Evolutionary conservation across 2,329 filamentous ascomycete species (phyloP).

Genomic region (Colletotrichum sp.): DNA sequence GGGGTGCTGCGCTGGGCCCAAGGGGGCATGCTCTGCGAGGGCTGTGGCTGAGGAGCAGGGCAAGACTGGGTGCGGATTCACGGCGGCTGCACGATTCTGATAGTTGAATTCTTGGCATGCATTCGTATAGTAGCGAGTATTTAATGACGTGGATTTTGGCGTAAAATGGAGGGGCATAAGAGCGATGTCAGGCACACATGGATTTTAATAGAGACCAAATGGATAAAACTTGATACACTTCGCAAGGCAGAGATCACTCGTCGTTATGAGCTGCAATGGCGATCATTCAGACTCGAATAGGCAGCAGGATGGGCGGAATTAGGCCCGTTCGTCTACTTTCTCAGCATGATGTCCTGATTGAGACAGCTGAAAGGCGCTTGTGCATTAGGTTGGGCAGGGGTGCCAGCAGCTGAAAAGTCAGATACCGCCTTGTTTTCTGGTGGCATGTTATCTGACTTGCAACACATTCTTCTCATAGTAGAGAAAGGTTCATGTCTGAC

Average conservation of each 20-base stretch:
- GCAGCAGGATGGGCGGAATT: background rate
- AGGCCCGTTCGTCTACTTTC: background rate
- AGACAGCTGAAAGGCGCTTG: background rate
- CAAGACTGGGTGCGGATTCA: conserved; percentile 10
- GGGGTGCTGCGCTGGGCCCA: conserved; percentile 31
- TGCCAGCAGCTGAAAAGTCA: background rate
- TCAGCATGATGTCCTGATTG: background rate
- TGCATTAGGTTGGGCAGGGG: background rate
- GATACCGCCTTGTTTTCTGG: background rate
- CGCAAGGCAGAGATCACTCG: background rate
- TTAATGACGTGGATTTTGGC: background rate
- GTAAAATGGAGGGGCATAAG: background rate
- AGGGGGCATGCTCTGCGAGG: conserved; percentile 9
- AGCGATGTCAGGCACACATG: background rate
- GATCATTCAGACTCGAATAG: background rate
- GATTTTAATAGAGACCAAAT: background rate
- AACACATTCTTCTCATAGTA: background rate
- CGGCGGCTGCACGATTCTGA: background rate
- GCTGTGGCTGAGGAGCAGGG: conserved; percentile 6
- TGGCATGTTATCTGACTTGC: background rate
- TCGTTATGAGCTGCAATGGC: background rate
- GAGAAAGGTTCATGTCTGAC: background rate
- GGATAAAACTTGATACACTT: background rate
- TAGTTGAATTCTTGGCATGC: background rate
- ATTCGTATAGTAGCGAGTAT: background rate